phyloP scores from a whole-genome alignment of 306 rosid species.

The Cicer bijugum region DNA sequence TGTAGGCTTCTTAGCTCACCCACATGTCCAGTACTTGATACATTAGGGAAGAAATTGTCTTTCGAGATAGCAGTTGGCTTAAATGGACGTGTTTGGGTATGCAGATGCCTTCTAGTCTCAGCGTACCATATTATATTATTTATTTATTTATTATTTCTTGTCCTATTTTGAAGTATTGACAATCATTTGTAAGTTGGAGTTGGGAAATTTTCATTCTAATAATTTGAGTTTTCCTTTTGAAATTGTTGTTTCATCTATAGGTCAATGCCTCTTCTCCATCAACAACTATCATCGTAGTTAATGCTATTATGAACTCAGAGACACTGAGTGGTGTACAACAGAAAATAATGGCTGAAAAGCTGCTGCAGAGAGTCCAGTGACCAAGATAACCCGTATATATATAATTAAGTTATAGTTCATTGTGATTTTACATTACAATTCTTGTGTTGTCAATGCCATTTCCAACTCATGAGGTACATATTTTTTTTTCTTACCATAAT shows the following conservation, averaged over 20 bases:
- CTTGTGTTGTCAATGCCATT: conserved; percentile 15
- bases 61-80: conserved; percentile 87
- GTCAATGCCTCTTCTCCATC: conserved; percentile 76
- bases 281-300: conserved; percentile 61
- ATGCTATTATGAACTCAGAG: conserved; percentile 79
- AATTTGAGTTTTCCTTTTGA: conserved; percentile 7
- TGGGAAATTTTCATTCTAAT: conserved; percentile 29
- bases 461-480: conserved; percentile 37
- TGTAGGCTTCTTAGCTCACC: conserved; percentile 81
- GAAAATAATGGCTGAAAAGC: conserved; percentile 86
- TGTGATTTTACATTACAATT: conserved; percentile 32
- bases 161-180: conserved; percentile 27
- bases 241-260: conserved; percentile 47
- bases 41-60: conserved; percentile 78
- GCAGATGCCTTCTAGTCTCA: conserved; percentile 19
- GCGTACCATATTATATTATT: background rate
- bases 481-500: conserved; percentile 43
- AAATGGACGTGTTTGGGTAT: conserved; percentile 96
- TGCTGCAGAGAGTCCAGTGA: conserved; percentile 65
- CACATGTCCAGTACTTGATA: conserved; percentile 79
- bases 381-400: conserved; percentile 43
- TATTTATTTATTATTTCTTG: background rate
- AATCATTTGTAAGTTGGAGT: conserved; percentile 10
- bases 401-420: background rate
- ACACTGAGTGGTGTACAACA: conserved; percentile 77